Percentiles rank a stretch among this genome's conserved stretches.
phyloP scores from a whole-genome alignment of 257 asterid species.

The Voacanga thouarsii region DNA sequence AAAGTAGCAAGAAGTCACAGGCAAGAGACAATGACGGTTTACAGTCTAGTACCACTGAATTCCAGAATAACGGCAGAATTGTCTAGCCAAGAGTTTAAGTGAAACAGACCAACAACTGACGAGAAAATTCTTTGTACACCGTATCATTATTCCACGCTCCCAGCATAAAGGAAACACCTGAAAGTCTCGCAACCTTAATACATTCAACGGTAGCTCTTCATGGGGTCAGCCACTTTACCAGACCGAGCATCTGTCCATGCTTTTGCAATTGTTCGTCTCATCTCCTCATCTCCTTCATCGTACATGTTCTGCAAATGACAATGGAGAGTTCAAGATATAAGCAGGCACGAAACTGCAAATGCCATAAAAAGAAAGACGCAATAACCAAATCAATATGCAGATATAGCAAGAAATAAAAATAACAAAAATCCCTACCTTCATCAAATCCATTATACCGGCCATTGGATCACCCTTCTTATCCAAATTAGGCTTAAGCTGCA shows the following conservation, averaged over 20 bases:
- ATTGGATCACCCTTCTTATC: conserved; percentile 75
- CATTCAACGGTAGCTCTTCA: conserved; percentile 25
- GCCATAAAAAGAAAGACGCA: not conserved
- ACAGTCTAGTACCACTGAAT: too few species aligned
- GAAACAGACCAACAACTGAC: too few species aligned
- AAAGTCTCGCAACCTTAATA: not conserved
- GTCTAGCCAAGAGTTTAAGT: too few species aligned
- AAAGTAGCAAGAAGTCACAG: too few species aligned
- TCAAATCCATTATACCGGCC: conserved; percentile 91
- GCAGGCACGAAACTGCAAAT: too few species aligned
- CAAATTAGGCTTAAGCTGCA: conserved; percentile 62
- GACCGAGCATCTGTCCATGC: conserved; percentile 91
- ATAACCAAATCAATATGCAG: not conserved
- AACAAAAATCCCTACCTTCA: conserved; percentile 74
- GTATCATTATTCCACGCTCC: not conserved
- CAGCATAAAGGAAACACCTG: not conserved
- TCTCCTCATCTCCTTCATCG: conserved; percentile 84
- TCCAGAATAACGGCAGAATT: too few species aligned
- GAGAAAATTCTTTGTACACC: too few species aligned
- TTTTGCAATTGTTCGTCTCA: conserved; percentile 79
- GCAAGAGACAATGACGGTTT: too few species aligned
- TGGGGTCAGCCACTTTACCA: conserved; percentile 66
- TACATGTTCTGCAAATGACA: conserved; percentile 62
- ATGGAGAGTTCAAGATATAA: too few species aligned
- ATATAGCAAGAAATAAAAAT: not conserved